Base-by-base conservation (phyloP, 805 yeast species). In the Saccharomycopsis selenospora region DNA sequence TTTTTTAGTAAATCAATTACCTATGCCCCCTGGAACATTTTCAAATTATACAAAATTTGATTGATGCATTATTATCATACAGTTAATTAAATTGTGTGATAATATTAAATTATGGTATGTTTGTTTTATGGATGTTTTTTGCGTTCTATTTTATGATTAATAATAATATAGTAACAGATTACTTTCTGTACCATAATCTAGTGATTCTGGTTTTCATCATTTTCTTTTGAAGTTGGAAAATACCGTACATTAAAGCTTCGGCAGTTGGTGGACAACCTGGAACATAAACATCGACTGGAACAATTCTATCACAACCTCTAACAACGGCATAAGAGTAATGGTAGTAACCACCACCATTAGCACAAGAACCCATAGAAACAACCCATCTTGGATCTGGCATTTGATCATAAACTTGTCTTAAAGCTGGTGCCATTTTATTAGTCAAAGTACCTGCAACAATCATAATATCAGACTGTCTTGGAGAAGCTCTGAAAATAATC, bases 301-400 rank as follows among this genome's bases (percentile, higher is more conserved):
- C 82, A 49, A 86, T 73, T 62, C 95, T 72, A 71, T 86, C 95
- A 61, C 93, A 88, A 44, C 95, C 95, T 63, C 95, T 75, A 20
- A 87, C 95, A 23, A 87, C 95, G 38, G 89, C 77, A 69, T 86
- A 86, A 8, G 93, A 83, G 68, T 86, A 86, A 66, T 86, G 95
- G 70, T 86, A 86, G 69, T 86, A 86, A 28, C 95, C 95, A 53
- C 95, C 95, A 54, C 95, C 95, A 64, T 86, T 86, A 55, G 95
- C 95, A 70, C 95, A 86, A 5, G 91, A 82, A 43, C 95, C 95
- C 95, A 86, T 86, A 49, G 93, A 84, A 59, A 86, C 86, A 46
- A 87, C 95, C 95, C 95, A 86, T 69, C 90, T 80, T 42, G 95
- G 95, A 58, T 84, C 93, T 29, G 95, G 88, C 95, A 87, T 87